Conservation (phyloP, 805 yeast genomes). For the Deakozyma indianensis region DNA sequence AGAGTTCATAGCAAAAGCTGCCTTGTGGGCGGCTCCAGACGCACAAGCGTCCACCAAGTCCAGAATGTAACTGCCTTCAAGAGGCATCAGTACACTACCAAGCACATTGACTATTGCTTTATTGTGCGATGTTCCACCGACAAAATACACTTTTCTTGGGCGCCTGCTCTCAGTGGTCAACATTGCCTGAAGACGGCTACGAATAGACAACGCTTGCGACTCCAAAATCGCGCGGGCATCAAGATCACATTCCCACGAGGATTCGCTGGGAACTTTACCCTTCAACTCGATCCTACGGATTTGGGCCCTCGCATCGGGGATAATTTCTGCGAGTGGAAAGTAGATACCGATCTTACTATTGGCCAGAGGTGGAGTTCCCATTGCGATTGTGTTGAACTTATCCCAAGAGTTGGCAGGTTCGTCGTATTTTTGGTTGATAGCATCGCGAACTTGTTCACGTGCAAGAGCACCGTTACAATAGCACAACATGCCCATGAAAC, state of each 20-base stretch:
- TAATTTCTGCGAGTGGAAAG: constrained; percentile 83
- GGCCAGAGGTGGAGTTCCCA: constrained; percentile 7
- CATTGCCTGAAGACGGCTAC: constrained; percentile 69
- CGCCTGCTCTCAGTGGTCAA: constrained; percentile 30
- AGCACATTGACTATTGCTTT: constrained; percentile 50
- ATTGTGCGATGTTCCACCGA: constrained; percentile 80
- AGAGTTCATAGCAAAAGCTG: neutral
- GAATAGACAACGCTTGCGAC: constrained; percentile 74
- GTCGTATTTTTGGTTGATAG: constrained; percentile 32
- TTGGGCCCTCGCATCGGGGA: constrained; percentile 64
- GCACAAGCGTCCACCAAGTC: constrained; percentile 87
- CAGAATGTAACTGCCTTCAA: constrained; percentile 49
- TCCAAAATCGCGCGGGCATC: constrained; percentile 74
- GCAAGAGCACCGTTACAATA: constrained; percentile 87
- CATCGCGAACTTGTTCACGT: constrained; percentile 60
- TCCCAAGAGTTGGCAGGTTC: constrained; percentile 14
- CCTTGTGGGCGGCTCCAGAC: neutral
- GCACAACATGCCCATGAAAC: constrained; percentile 91
- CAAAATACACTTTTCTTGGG: constrained; percentile 64
- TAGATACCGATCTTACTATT: constrained; percentile 46
- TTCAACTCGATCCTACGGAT: constrained; percentile 38
- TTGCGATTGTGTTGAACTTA: constrained; percentile 14
- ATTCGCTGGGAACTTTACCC: constrained; percentile 9
- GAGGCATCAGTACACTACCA: constrained; percentile 56
- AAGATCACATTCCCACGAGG: constrained; percentile 22